Evolutionary conservation across 202 grass and related monocot genomes (phyloP), one percentile per base, ranked within the genome.

Genomic region (Zizania palustris): DNA sequence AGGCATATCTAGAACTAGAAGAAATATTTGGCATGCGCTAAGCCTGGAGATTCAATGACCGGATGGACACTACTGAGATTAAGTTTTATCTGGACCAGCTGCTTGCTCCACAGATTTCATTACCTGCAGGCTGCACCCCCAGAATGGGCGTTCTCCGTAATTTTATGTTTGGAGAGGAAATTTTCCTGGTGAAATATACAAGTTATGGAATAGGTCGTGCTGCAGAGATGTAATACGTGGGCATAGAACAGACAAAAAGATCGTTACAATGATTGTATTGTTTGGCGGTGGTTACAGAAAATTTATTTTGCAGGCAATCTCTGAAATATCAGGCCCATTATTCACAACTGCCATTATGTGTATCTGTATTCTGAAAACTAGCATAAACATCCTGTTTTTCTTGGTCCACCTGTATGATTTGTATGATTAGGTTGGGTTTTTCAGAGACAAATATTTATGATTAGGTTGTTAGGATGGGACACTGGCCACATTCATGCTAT

Each of bases 1-100:
- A 81, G 84, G 69, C 89, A 98, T 92, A 95, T 98, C 78, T 95
- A 98, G 65, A 91, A 98, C 91, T 91, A 35, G 95, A 92, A 78
- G 95, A 95, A 57, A 98, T 98, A 53, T 98, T 98, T 68, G 91
- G 95, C 54, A 88, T 95, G 89, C 67, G 76, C 60, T 98, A 67
- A 90, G 65, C 66, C 85, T 71, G 39, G 41, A 10, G 43, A 75
- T 57, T 13, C 19, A 62, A 18, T 66, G 54, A 19, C 41, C 7
- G 5, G 35, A 73, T 66, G 58, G 36, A 48, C 41, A 28, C 43
- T 71, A 34, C 53, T 46, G 10, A 65, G 14, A 0, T 53, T 82
- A 57, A 9, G 54, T 58, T 64, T 72, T 72, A 36, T 48, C 59
- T n/a, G 54, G 61, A 83, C 15, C 62, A 83, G 63, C 42, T 16